Base-by-base conservation (phyloP, 768 basidiomycete species). In the Kwoniella sp. region DNA sequence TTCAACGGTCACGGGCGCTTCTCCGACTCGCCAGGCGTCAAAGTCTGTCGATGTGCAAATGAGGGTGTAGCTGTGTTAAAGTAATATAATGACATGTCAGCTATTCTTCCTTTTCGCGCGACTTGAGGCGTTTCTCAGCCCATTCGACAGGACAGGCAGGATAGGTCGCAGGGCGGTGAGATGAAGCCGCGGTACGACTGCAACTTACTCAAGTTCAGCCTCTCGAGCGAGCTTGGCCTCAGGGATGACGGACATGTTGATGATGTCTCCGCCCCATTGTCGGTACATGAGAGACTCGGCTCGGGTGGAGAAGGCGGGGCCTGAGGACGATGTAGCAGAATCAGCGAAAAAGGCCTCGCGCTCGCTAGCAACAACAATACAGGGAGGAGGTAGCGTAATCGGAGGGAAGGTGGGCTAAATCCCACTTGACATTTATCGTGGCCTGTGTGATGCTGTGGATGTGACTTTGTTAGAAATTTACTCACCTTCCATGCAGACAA, bases 211-310 rank as follows among this genome's bases (percentile, higher is more conserved):
- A 13, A 99, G 80, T 81, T 99, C 95, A 1, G 92, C 93, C 82
- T 99, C 94, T 15, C 94, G 83, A 2, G 95, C 95, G 46, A 97
- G 84, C 83, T 98, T 98, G n/a, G 94, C 88, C 82, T 99, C 95
- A 1, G 96, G 96, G 26, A 97, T 82, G 44, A 90, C 90, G 63
- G 90, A 95, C 95, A 99, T 99, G 80, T 97, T 79, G 76, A 79
- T 76, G 68, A 78, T 78, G 57, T 79, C 78, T 47, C 77, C 78
- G 9, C 95, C 95, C 90, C 91, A 94, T 51, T 85, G 84, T 22
- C 92, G 85, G 80, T 97, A 96, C 93, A 96, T 92, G 72, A 85
- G 72, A 74, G 91, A 93, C 85, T 99, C 95, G 19, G 95, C 95
- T 37, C 95, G 83, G n/a, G 95, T 99, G 59, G 92, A 95, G 83